phyloP scores from a whole-genome alignment of 306 rosid genomes.

The Hippophae gyantsensis region DNA sequence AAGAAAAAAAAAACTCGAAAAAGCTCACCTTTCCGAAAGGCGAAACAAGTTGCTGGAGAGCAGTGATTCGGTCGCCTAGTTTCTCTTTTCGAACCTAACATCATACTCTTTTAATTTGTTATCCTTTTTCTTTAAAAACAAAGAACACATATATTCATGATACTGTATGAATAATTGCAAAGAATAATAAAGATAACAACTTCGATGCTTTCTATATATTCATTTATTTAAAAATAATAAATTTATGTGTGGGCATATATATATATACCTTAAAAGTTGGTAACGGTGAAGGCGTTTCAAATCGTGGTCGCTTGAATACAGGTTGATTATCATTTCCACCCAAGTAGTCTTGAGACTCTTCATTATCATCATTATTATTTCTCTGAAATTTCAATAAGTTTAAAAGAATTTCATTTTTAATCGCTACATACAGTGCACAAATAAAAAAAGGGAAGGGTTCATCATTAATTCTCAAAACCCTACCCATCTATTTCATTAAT shows the following conservation, averaged over 20 bases:
- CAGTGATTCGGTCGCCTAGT: constrained; percentile 99
- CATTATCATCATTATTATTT: constrained; percentile 19
- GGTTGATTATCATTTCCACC: constrained; percentile 27
- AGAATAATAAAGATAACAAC: neutral
- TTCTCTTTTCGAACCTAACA: constrained; percentile 91
- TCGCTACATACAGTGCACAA: too few relatives aligned
- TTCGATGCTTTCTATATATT: neutral
- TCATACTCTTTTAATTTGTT: constrained; percentile 4
- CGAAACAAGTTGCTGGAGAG: constrained; percentile 96
- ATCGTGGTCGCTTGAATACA: constrained; percentile 64
- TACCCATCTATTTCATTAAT: too few relatives aligned
- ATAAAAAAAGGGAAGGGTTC: too few relatives aligned
- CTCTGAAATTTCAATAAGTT: constrained; percentile 19
- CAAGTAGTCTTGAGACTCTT: constrained; percentile 42
- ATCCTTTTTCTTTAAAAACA: constrained; percentile 10
- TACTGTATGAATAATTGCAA: too few relatives aligned
- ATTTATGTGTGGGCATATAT: too few relatives aligned
- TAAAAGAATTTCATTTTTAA: too few relatives aligned
- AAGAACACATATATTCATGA: neutral
- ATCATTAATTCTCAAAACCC: too few relatives aligned
- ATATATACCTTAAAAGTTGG: constrained; percentile 84
- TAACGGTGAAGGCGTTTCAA: constrained; percentile 90
- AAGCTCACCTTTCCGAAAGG: constrained; percentile 95
- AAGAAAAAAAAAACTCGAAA: constrained; percentile 22
- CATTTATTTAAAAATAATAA: neutral